Evolutionary conservation across 306 rosid genomes (phyloP), one percentile per base, ranked within the genome.

Genomic region (Lupinus albus): DNA sequence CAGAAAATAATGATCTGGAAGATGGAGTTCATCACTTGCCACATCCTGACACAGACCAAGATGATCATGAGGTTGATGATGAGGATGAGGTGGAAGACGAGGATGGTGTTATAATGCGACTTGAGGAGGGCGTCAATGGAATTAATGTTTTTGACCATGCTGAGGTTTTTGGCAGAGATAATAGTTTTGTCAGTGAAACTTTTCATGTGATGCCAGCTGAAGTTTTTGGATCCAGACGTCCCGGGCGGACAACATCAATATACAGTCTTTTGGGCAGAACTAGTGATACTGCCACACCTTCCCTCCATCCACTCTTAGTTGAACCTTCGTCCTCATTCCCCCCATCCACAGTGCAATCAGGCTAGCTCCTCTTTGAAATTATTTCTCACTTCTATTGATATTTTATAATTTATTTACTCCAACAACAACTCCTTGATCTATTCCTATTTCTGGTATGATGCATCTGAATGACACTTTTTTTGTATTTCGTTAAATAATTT

Each of bases 51-150:
- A 87, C 95, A 0, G 97, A 94, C 79, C 99, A 86, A 69, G 99
- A 94, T 82, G 99, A 94, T 83, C 99, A 84, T 78, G 99, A 91
- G 79, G 91, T 94, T 59, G 99, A 94, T 28, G 99, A 94, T 70
- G 99, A 91, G 11, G 99, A 94, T 28, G 99, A 94, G 0, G 98
- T 89, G 65, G 98, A 93, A 75, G 99, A 93, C 44, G 99, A 94
- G 50, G 99, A 93, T 81, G 97, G 96, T 68, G 97, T 94, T 67
- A 91, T 94, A 66, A 62, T 94, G 61, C 82, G 99, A 76, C 87
- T 94, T 52, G 99, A 94, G 80, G 99, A 94, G 84, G 97, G 99
- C 61, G 91, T 94, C 60, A 94, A 91, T 84, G 99, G 99, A 78
- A 91, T 94, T 74, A 91, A 94, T 82, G 97, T 91, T 46, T 84